Evolutionary conservation across 768 basidiomycete genomes (phyloP), one percentile per base, ranked within the genome.

Genomic region (Suillus clintonianus): DNA sequence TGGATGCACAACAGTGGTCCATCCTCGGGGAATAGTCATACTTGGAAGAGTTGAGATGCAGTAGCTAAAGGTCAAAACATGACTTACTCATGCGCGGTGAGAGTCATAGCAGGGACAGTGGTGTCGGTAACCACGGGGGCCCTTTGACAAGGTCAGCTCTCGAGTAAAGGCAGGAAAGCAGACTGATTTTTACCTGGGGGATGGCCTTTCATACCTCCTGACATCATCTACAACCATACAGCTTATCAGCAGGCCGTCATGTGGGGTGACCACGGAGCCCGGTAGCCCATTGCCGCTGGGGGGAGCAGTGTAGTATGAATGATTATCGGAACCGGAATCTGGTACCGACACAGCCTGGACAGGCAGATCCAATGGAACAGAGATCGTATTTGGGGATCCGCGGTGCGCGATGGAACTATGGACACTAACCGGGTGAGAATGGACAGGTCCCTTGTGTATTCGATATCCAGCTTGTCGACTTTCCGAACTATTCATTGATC

Each of bases 201-300:
- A n/a, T n/a, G n/a, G n/a, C n/a, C n/a, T n/a, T n/a, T 68, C 43
- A 45, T 69, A 70, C n/a, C 66, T 67, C 14, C 57, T 64, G 24
- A 69, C 53, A 50, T 60, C 64, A 2, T 1, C 11, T 17, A 59
- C 55, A 27, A 70, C 65, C 37, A 69, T 67, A 4, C 72, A 67
- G 42, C 1, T 55, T 54, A 75, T 69, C 32, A 66, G 66, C 34
- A 13, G 32, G 36, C 53, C 55, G 3, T 17, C 4, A 30, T 15
- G 5, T n/a, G n/a, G n/a, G 14, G 39, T 32, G 24, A 57, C 57
- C 1, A 55, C 55, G 1, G 32, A 5, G 19, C 63, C 70, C 4
- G 66, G 68, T 27, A n/a, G n/a, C n/a, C n/a, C n/a, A n/a, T n/a
- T 43, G 1, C 1, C 24, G 41, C 34, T 55, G 2, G 68, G 70